Evolutionary conservation across 163 green algal genomes (phyloP).

Genomic region (Scenedesmus sp.): DNA sequence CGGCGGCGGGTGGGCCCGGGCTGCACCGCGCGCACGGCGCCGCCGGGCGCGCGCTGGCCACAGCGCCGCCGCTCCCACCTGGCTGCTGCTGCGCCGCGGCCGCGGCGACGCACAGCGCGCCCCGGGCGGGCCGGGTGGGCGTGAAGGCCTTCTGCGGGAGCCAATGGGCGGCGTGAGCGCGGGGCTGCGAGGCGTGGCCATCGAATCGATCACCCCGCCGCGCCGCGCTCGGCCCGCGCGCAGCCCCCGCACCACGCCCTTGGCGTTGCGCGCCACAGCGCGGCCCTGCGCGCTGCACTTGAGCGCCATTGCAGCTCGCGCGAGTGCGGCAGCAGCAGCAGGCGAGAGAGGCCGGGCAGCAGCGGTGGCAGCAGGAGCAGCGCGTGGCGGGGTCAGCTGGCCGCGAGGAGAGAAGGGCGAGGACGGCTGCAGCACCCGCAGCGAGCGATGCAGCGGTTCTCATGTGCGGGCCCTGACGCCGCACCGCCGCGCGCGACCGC

Average conservation of each 20-base stretch:
- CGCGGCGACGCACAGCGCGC: conserved; percentile 16
- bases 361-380: too few species aligned
- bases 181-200: conserved; percentile 1
- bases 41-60: not conserved
- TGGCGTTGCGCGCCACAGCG: too few species aligned
- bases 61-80: too few species aligned
- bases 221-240: not conserved
- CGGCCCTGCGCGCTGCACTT: not conserved
- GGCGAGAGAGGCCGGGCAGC: not conserved
- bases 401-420: not conserved
- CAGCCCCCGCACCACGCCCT: too few species aligned
- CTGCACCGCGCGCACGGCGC: not conserved
- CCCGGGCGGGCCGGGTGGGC: not conserved
- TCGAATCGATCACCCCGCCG: not conserved
- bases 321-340: not conserved
- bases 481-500: not conserved
- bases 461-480: not conserved
- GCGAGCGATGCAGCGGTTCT: not conserved
- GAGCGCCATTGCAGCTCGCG: conserved; percentile 16
- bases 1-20: not conserved
- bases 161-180: not conserved
- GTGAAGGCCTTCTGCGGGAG: conserved; percentile 31
- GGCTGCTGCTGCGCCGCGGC: conserved; percentile 20
- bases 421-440: too few species aligned
- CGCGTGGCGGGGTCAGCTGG: too few species aligned